phyloP scores from a whole-genome alignment of 345 rosid species.

The Punica granatum region DNA sequence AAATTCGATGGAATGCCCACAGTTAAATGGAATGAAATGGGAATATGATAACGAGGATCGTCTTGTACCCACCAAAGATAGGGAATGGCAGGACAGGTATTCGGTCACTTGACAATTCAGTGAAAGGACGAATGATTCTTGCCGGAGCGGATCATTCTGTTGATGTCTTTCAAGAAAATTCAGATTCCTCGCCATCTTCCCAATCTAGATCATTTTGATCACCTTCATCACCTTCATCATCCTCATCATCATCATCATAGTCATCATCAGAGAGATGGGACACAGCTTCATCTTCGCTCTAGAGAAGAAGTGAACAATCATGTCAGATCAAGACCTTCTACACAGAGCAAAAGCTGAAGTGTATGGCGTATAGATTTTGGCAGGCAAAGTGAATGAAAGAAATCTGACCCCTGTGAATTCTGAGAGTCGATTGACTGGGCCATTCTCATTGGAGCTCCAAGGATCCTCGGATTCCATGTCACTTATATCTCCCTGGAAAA shows the following conservation, averaged over 20 bases:
- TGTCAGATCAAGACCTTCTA: not conserved
- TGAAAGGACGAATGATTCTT: not conserved
- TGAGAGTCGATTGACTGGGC: slow-evolving; percentile 22
- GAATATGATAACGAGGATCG: too few species aligned
- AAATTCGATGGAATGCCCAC: too few species aligned
- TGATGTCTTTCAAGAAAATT: not conserved
- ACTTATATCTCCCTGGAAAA: slow-evolving; percentile 26
- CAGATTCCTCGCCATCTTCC: slow-evolving; percentile 21
- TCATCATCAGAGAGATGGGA: slow-evolving; percentile 33
- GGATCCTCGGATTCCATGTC: slow-evolving; percentile 22
- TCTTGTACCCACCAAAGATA: not conserved
- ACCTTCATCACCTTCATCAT: slow-evolving; percentile 20
- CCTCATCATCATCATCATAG: slow-evolving; percentile 21
- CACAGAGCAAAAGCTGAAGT: not conserved
- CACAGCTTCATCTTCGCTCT: slow-evolving; percentile 48
- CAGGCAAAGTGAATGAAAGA: not conserved
- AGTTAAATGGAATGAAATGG: too few species aligned
- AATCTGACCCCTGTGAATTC: slow-evolving; percentile 27
- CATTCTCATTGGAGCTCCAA: slow-evolving; percentile 20
- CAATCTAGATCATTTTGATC: slow-evolving; percentile 13
- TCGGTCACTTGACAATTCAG: not conserved
- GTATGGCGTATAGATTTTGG: not conserved
- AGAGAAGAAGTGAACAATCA: slow-evolving; percentile 11
- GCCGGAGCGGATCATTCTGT: not conserved
- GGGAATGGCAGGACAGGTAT: not conserved